Base-by-base conservation (phyloP, 495 filamentous ascomycete genomes). In the Corynascus novoguineensis region DNA sequence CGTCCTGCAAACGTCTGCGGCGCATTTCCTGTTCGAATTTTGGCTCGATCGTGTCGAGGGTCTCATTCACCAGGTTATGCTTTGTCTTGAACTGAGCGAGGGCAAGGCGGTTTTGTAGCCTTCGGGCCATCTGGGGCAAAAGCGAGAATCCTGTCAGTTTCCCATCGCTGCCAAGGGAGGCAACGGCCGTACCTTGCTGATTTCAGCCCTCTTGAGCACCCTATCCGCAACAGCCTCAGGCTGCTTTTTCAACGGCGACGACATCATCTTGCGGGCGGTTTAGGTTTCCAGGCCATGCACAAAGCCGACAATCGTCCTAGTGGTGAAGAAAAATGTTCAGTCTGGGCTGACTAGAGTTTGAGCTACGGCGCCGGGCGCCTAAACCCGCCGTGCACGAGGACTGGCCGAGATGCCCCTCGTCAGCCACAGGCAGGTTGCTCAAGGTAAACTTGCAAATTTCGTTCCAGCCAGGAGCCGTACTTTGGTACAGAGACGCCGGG, bases 71-170 rank as follows among this genome's bases (percentile, higher is more conserved):
- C 81, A 86, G 86, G 59, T 92, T 92, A 72, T 96, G 85, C 71
- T 92, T 88, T 51, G 92, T 89, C 75, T 97, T 99, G 82, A 96
- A 90, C 75, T 89, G 92, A 68, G 93, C 93, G 50, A 97, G 81
- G 61, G 95, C 92, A 32, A 99, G 80, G 42, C 92, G 90, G 75
- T 95, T 88, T 71, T 96, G 89, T 32, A 99, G 77, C 65, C 84
- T 86, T 71, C 92, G 78, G 53, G 90, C 93, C 73, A 97, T 93
- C 93, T 98, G 62, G 34, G 53, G 46, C 4, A 19, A 50, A 48
- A 40, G 17, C 27, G 8, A 32, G 34, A n/a, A n/a, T 47, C 12
- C 35, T 59, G 45, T 52, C 46, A 60, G 38, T n/a, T 47, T 28
- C 24, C 57, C 44, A 58, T 19, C 15, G 22, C 32, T 12, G 40